Evolutionary conservation across 1,284 basidiomycete species (phyloP), one percentile per base, ranked within the genome.

Genomic region (Trichosporon inkin): DNA sequence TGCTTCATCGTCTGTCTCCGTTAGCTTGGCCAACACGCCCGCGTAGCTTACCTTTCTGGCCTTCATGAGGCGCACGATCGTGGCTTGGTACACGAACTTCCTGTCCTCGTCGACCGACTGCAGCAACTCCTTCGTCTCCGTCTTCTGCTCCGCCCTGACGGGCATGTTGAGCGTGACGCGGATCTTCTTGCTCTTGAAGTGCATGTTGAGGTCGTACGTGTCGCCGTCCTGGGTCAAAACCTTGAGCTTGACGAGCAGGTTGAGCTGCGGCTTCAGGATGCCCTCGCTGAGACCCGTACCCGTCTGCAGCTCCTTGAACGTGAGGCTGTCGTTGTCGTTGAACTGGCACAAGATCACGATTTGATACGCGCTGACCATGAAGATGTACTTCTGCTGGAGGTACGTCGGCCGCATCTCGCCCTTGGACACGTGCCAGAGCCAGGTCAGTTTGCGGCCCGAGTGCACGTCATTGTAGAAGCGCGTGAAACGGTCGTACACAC

Each of bases 41-140:
- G 11, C 6, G 10, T 22, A 52, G 60, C 70, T 58, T 32, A 80
- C 79, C 78, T 83, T 95, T 61, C 95, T 85, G 20, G 92, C 92
- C 80, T 98, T 98, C 95, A 98, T 97, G 77, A 98, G 90, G 59
- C 92, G 88, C 55, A 99, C 95, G 71, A 99, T 96, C 14, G 91
- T 95, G 14, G 95, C 95, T 77, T 99, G 96, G 62, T 98, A 93
- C 61, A 96, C 86, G 73, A 96, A 90, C 82, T 96, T 95, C 64
- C 95, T 86, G 75, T 99, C 95, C 79, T 99, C 95, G 68, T 99
- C 95, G 10, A 99, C 94, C 24, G 89, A 89, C 82, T 95, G 94
- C 70, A 95, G 82, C 1, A 98, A 92, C 65, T 98, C 93, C 7
- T 84, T 85, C 8, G 88, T 85, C 78, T 99, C 96, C 3, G 88